These are phyloP conservation scores for Salix dunnii DNA, from an alignment of 345 rosid genomes.

Conservation along the genomic window DNA sequence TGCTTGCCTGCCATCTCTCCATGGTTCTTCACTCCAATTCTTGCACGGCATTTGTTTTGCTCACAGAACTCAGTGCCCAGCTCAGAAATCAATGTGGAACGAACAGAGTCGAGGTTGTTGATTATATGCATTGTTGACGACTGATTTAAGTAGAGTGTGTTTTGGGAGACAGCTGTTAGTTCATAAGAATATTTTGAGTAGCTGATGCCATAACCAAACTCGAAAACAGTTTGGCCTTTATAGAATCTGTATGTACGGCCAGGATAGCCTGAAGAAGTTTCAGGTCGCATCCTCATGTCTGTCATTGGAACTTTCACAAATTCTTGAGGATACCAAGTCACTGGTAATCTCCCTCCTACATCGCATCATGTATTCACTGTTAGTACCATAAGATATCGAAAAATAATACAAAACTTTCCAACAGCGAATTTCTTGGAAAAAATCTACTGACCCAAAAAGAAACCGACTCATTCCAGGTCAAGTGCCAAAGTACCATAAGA, in stretches of 20 bases:
- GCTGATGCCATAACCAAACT: conserved; percentile 78
- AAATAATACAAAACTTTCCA: neutral
- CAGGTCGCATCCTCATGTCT: conserved; percentile 76
- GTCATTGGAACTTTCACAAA: conserved; percentile 63
- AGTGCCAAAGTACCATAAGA: neutral
- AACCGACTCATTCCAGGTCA: too few species aligned
- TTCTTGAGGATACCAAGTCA: conserved; percentile 81
- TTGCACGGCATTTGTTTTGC: conserved; percentile 34
- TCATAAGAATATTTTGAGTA: conserved; percentile 55
- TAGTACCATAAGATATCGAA: neutral
- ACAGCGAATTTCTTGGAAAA: too few species aligned
- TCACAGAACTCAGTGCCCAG: conserved; percentile 45
- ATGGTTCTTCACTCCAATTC: conserved; percentile 46
- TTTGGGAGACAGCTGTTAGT: conserved; percentile 28
- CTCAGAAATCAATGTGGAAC: conserved; percentile 41
- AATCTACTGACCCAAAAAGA: too few species aligned
- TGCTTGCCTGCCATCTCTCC: conserved; percentile 71
- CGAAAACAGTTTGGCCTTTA: conserved; percentile 45
- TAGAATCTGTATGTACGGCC: conserved; percentile 83
- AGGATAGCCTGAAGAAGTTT: conserved; percentile 54
- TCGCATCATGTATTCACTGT: neutral
- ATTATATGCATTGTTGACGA: conserved; percentile 14
- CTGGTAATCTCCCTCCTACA: conserved; percentile 78
- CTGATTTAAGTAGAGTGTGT: conserved; percentile 40
- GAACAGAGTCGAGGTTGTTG: conserved; percentile 22